phyloP scores from a whole-genome alignment of 495 filamentous ascomycete species.

The Aspergillus sparsus region DNA sequence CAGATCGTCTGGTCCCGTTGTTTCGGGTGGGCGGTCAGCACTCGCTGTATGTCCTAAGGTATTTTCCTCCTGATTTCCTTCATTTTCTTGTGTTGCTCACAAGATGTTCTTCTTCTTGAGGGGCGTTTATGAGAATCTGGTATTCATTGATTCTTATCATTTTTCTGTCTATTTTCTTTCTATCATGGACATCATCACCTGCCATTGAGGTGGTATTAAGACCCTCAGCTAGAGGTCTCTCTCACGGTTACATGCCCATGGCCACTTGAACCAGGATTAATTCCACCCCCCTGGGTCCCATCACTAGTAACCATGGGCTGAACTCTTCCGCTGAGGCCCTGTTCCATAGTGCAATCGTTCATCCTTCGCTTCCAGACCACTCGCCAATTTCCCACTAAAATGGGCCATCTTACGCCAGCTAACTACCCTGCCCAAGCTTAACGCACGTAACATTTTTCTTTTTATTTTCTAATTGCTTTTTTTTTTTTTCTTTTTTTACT shows the following conservation, averaged over 20 bases:
- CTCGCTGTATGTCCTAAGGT: constrained; percentile 18
- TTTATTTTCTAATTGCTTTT: background rate
- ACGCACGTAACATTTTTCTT: constrained; percentile 9
- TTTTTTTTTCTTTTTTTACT: constrained; percentile 5
- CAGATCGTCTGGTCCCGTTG: background rate
- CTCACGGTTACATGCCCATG: background rate
- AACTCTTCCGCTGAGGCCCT: constrained; percentile 5
- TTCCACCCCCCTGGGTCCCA: background rate
- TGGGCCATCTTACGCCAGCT: constrained; percentile 24
- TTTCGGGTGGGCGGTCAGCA: constrained; percentile 16
- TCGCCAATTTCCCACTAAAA: constrained; percentile 23
- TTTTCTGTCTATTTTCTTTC: too few species aligned
- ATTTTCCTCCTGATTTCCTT: background rate
- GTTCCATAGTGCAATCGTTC: constrained; percentile 2
- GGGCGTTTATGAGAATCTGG: too few species aligned
- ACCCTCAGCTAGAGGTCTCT: background rate
- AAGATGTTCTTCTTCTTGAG: background rate
- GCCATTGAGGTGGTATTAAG: background rate
- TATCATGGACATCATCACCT: too few species aligned
- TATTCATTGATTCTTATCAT: too few species aligned
- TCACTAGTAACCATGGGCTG: constrained; percentile 19
- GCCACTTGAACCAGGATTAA: background rate
- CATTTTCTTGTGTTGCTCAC: background rate
- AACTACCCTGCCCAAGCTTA: constrained; percentile 21
- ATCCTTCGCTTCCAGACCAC: constrained; percentile 40